phyloP scores from a whole-genome alignment of 2,329 filamentous ascomycete genomes.

The Daldinia sp. region DNA sequence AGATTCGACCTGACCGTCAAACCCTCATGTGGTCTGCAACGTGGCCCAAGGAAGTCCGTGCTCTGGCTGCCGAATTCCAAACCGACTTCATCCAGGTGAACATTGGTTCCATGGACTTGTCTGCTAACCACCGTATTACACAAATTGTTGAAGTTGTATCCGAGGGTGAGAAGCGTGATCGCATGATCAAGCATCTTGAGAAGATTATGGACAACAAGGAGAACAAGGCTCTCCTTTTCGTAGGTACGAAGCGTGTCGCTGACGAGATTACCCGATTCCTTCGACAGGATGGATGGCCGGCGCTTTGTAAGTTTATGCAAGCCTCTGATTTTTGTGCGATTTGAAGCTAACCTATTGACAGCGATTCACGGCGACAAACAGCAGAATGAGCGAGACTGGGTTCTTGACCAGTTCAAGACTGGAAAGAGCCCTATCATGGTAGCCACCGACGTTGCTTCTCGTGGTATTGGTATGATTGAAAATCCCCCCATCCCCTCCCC shows the following conservation, averaged over 20 bases:
- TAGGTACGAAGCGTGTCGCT: slow-evolving; percentile 90
- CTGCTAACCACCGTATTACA: slow-evolving; percentile 96
- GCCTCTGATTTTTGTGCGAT: slow-evolving; percentile 49
- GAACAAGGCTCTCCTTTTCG: slow-evolving; percentile 97
- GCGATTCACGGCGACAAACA: slow-evolving; percentile 99
- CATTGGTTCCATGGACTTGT: slow-evolving; percentile 93
- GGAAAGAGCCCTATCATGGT: slow-evolving; percentile 99
- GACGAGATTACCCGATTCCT: slow-evolving; percentile 98
- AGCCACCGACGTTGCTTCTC: slow-evolving; percentile 98
- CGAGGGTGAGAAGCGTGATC: slow-evolving; percentile 97
- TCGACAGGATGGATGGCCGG: slow-evolving; percentile 97
- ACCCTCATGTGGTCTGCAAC: slow-evolving; percentile 99
- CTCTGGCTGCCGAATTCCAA: slow-evolving; percentile 88
- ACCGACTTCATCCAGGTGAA: slow-evolving; percentile 99
- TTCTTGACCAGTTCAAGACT: slow-evolving; percentile 98
- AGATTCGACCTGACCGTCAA: slow-evolving; percentile 97
- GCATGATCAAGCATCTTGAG: slow-evolving; percentile 97
- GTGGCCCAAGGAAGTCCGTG: slow-evolving; percentile 98
- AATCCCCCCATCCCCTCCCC: slow-evolving; percentile 61
- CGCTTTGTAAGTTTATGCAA: slow-evolving; percentile 76
- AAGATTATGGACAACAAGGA: slow-evolving; percentile 96
- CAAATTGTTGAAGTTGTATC: slow-evolving; percentile 97
- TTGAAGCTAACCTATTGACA: slow-evolving; percentile 57
- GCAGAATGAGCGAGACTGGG: slow-evolving; percentile 99
- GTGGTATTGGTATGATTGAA: slow-evolving; percentile 98